Base-by-base conservation (phyloP, 2,329 filamentous ascomycete species). In the Sordariomycetes sp. region DNA sequence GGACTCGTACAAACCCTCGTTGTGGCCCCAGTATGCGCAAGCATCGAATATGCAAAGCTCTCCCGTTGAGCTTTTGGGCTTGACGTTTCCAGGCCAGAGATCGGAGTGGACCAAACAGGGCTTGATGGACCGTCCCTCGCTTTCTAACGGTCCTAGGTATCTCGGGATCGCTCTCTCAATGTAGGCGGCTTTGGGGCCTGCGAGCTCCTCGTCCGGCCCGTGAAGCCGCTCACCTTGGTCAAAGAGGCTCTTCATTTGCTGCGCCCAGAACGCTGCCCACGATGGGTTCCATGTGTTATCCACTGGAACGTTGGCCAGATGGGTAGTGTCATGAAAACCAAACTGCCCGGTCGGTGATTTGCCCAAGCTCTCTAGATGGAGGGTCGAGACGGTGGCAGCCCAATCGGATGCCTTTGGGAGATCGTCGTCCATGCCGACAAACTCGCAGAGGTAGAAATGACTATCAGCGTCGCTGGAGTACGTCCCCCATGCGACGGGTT, bases 71-170 rank as follows among this genome's bases (percentile, higher is more conserved):
- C 22, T 48, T 32, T 53, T 58, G 10, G 59, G 60, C 25, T 65
- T 65, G 59, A 65, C 62, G 28, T 68, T 67, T 1, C 65, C 65
- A 3, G 62, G 65, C 64, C 65, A 64, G 8, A 67, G 57, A 28
- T 68, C 62, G 3, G 62, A 61, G 37, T 68, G 66, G 18, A 67
- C 54, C 2, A 68, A 60, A 12, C 62, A 64, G 3, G 66, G 66
- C 11, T 57, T 53, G 3, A 66, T 61, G 1, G 62, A 61, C 18
- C 66, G 60, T 8, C 65, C 65, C 1, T 64, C 60, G 2, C 59
- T 55, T 58, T 67, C 63, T 18, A 68, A 54, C 1, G 66, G 64
- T 0, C 63, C 46, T 12, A 68, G 55, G 34, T 64, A 66, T 8
- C 61, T 59, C 16, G 66, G 65, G 20, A 67, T 40, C n/a, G 65